Evolutionary conservation across 1,284 basidiomycete species (phyloP), one percentile per base, ranked within the genome.

Genomic region (Xerocomus minutiporus): DNA sequence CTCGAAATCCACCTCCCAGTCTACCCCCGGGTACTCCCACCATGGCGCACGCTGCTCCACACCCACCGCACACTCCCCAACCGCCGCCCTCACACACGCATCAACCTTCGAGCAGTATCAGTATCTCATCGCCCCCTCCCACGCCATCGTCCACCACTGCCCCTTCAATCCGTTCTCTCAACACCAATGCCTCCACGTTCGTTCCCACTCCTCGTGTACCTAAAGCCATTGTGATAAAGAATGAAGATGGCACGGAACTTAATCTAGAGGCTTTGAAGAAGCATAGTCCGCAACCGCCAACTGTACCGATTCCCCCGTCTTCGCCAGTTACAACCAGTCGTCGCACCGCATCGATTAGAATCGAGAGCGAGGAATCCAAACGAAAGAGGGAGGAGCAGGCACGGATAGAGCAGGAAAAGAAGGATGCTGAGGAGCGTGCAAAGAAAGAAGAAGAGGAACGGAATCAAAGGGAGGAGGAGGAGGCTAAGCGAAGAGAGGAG

Each of bases 21-120:
- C 70, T 87, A 17, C 83, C 66, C n/a, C 65, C 84, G 25, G 81
- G 80, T 32, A 88, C 86, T 2, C 86, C 86, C 8, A 85, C 83
- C 0, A 71, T 80, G 43, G 56, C 79, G 1, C 83, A 84, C 57
- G 77, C 84, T 23, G 65, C 76, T 40, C 77, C 80, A 17, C 69
- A 74, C 44, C 63, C 71, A 23, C 66, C 74, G 9, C 80, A 81
- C 60, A 71, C 74, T 11, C 73, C 76, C 8, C 80, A 80, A 60
- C 75, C 76, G 4, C 75, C 77, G 12, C 75, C 80, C 2, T 72
- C 75, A 6, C 74, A 79, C 20, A 70, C 79, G 13, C 78, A 80
- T 54, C 73, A 76, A 43, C 71, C 81, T 13, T 70, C 76, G 7
- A 72, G 67, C 41, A 78, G 71, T 51, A 74, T 81, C 13, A 71